phyloP scores from a whole-genome alignment of 257 asterid species.

The Solanum etuberosum region DNA sequence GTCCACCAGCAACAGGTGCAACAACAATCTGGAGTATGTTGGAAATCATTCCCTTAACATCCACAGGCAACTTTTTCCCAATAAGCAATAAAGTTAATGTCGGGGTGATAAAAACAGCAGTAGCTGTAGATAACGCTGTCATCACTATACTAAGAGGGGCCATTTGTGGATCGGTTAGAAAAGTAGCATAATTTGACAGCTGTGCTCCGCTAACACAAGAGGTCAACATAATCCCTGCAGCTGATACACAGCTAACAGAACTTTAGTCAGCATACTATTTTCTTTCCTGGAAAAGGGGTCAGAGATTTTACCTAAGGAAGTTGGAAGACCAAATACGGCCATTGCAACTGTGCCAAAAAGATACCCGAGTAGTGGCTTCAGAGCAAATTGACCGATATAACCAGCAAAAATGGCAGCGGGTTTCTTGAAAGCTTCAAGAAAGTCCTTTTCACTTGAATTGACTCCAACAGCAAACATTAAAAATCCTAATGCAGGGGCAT shows the following conservation, averaged over 20 bases:
- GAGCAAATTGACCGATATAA: conserved; percentile 68
- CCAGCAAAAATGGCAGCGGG: conserved; percentile 70
- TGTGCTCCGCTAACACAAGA: conserved; percentile 98
- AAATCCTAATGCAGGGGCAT: conserved; percentile 95
- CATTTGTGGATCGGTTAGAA: conserved; percentile 79
- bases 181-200: conserved; percentile 91
- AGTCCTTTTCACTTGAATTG: conserved; percentile 86
- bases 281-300: neutral
- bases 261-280: conserved; percentile 6
- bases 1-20: conserved; percentile 80
- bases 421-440: conserved; percentile 78
- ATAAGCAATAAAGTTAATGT: conserved; percentile 70
- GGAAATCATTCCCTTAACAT: conserved; percentile 89
- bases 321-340: conserved; percentile 62
- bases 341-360: conserved; percentile 63
- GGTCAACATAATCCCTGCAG: conserved; percentile 85
- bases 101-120: conserved; percentile 85
- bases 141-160: conserved; percentile 98
- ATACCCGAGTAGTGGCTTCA: conserved; percentile 88
- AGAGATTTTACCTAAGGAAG: conserved; percentile 49
- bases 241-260: conserved; percentile 32
- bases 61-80: conserved; percentile 83
- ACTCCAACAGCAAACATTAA: conserved; percentile 98
- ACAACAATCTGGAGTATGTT: conserved; percentile 85
- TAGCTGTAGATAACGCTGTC: conserved; percentile 91